Conservation (phyloP, 345 rosid species). For the Tarenaya hassleriana region DNA sequence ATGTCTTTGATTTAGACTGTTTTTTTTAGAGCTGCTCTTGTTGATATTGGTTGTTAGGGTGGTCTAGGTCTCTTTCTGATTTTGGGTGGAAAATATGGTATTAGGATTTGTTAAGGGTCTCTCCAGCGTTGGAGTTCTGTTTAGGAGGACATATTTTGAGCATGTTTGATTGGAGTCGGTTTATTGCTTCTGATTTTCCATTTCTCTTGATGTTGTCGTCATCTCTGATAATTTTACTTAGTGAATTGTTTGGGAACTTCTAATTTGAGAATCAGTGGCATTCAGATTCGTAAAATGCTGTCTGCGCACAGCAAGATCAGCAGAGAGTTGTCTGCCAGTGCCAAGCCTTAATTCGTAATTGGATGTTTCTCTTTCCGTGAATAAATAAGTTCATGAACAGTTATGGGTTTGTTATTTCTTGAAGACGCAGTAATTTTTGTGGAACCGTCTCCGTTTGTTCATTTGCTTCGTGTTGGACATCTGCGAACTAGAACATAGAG, state of each 20-base stretch:
- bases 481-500: slow-evolving; percentile 6
- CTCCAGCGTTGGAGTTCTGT: not conserved
- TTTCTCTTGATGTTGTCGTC: not conserved
- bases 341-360: not conserved
- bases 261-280: slow-evolving; percentile 7
- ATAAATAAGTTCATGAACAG: not conserved
- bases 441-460: not conserved
- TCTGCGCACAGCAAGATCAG: not conserved
- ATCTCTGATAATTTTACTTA: not conserved
- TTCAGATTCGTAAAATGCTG: not conserved
- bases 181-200: slow-evolving; percentile 10
- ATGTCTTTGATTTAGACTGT: not conserved
- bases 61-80: slow-evolving; percentile 2
- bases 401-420: not conserved
- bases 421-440: not conserved
- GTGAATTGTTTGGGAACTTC: not conserved
- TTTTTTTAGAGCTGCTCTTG: slow-evolving; percentile 6
- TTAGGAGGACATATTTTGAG: too few species aligned
- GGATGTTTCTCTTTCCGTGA: not conserved
- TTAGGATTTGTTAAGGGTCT: not conserved
- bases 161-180: not conserved
- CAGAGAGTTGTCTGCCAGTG: not conserved
- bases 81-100: slow-evolving; percentile 12
- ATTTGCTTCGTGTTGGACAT: not conserved
- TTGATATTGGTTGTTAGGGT: not conserved